A percentile compares a stretch with the other conserved stretches of the same genome.
Evolutionary conservation across 257 asterid species (phyloP).

Genomic region (Capsicum chinense): DNA sequence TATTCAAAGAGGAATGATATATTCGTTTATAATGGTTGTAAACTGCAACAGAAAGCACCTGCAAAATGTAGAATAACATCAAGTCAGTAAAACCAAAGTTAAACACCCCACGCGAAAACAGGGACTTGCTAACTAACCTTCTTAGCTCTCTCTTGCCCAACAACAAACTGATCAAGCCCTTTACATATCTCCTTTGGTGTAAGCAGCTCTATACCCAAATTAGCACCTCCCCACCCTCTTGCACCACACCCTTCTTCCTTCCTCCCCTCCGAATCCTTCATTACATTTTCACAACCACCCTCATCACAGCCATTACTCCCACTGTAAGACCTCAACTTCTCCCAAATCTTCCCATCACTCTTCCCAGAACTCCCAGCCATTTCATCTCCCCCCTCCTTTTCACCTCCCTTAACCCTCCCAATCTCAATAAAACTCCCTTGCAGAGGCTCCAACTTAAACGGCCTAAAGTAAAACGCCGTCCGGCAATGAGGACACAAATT

Average conservation of each 20-base stretch:
- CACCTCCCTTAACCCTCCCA: conserved; percentile 73
- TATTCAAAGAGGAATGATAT: conserved; percentile 51
- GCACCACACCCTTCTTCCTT: conserved; percentile 28
- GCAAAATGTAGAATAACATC: conserved; percentile 33
- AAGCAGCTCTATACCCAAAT: conserved; percentile 54
- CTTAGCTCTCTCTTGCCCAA: conserved; percentile 86
- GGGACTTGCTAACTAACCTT: conserved; percentile 63
- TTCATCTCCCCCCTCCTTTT: conserved; percentile 42
- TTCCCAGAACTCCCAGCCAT: conserved; percentile 48
- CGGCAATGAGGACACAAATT: conserved; percentile 76
- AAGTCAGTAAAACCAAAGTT: not conserved
- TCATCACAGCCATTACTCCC: conserved; percentile 37
- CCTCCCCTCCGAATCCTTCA: not conserved
- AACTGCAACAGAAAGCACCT: conserved; percentile 96
- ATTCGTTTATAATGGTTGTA: conserved; percentile 94
- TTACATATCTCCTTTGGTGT: conserved; percentile 87
- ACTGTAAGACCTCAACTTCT: conserved; percentile 84
- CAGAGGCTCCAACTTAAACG: conserved; percentile 81
- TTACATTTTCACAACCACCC: conserved; percentile 28
- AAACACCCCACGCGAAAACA: not conserved
- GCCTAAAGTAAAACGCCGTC: conserved; percentile 87
- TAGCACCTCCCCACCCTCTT: conserved; percentile 43
- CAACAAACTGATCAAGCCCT: conserved; percentile 75
- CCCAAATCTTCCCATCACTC: conserved; percentile 75
- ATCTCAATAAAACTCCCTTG: conserved; percentile 89